Base-by-base conservation (phyloP, 345 rosid genomes). In the Populus simonii region DNA sequence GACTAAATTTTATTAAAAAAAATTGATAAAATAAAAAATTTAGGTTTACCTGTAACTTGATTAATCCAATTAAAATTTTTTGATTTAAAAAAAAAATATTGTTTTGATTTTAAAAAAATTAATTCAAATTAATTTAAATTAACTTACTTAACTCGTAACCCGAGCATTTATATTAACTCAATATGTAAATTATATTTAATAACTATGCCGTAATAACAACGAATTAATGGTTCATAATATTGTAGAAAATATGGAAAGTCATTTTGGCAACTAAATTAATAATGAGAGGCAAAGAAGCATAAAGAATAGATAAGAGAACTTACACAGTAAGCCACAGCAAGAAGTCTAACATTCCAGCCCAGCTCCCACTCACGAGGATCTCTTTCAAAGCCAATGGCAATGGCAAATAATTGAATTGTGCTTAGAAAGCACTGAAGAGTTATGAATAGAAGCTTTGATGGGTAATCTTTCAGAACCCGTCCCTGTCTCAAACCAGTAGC, bases 281-380 rank as follows among this genome's bases (percentile, higher is more conserved):
- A 16, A 17, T 0, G 6, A 3, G 16, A 8, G 27, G 23, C 47
- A 68, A 8, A 20, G 39, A 68, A 36, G 68, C 0, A 6, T 10
- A 69, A 20, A 69, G 29, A n/a, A 15, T 13, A 35, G 25, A 23
- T 11, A 41, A 29, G 3, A 22, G 23, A 22, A 10, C 68, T 23
- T 92, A 96, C 98, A 41, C 99, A 92, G 70, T 96, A 96, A 70
- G 89, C 83, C 7, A 96, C 93, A 2, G 99, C 90, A 2, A 89
- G 68, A 70, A 96, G 96, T 70, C 91, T 80, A 76, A 93, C 76
- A 80, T 96, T 85, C 96, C 93, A 96, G 9, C 94, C 96, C 62
- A 96, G 83, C 82, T 78, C 85, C 99, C 99, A 96, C 55, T 91
- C 88, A 5, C 66, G 38, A 27, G 89, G 90, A 77, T 93, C 88